Evolutionary conservation across 305 asterid species (phyloP), one percentile per base, ranked within the genome.

Genomic region (Striga hermonthica): DNA sequence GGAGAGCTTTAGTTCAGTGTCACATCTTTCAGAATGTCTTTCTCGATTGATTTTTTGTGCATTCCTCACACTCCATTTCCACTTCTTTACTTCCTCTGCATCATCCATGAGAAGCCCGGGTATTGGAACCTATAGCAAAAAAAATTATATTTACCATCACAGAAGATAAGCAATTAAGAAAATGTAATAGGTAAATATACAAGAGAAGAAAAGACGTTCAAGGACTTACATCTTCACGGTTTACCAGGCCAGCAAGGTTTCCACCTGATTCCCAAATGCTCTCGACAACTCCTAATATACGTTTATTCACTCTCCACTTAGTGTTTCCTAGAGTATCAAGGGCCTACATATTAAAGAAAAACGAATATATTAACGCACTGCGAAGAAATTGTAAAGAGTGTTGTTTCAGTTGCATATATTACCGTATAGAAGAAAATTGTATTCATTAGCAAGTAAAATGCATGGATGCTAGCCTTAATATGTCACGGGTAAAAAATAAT

Each of bases 201-300:
- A 63, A 56, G 12, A 22, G 43, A 73, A 63, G 13, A 49, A 54
- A 22, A 54, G 59, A 67, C 53, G 66, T 39, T 58, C 34, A 28
- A 69, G 48, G 65, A 44, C 95, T 81, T 77, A 91, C 98, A 70
- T 89, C 91, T 64, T 89, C 78, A 62, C 96, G 86, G 72, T 84
- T 80, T 52, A 91, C 98, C 48, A 91, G 78, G 69, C 96, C 96
- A 76, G 88, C 98, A 73, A 89, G 45, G 64, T 87, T 78, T 68
- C 98, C 98, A 56, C 96, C 98, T 14, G 80, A 76, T 11, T 86
- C 95, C 98, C 98, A 91, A 79, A 91, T 79, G 80, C 73, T 78
- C 80, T 91, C 98, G 67, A 89, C 95, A 78, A 87, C 95, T 45
- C 72, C 75, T 65, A 91, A 75, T 66, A 91, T 79, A 58, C 89